These are phyloP conservation scores for Metahyphopichia silvanorum DNA, from an alignment of 805 yeast genomes.

Conservation along the genomic window DNA sequence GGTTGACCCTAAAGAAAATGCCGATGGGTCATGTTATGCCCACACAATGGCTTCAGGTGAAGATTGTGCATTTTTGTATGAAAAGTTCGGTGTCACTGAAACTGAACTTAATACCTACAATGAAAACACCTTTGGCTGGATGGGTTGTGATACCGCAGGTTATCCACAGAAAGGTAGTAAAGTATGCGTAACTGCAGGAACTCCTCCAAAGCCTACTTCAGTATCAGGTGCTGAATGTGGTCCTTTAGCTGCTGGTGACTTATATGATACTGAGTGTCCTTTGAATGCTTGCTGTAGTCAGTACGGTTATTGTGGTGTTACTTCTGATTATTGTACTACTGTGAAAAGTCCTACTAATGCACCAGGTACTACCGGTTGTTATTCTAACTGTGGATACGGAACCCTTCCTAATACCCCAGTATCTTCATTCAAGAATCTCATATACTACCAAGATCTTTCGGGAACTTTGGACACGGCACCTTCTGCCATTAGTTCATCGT, in stretches of 20 bases:
- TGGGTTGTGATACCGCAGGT: conserved; percentile 9
- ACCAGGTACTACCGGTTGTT: conserved; percentile 14
- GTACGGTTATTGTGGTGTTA: conserved; percentile 11
- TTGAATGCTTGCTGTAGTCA: conserved; percentile 16
- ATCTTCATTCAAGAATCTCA: conserved; percentile 9
- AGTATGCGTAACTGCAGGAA: conserved; percentile 14
- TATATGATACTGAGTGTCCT: conserved; percentile 12
- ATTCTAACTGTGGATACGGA: conserved; percentile 16
- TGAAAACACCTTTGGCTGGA: conserved; percentile 12
- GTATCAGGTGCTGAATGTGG: conserved; percentile 15
- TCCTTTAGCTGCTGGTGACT: conserved; percentile 14
- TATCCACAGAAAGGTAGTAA: conserved; percentile 4
- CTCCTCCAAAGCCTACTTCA: conserved; percentile 12
- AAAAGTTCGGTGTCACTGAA: conserved; percentile 6
- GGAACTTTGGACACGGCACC: conserved; percentile 9
- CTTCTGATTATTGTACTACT: conserved; percentile 10
- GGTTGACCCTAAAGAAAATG: conserved; percentile 3
- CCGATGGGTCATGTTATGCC: conserved; percentile 14
- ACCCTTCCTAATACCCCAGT: conserved; percentile 9
- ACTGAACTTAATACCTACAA: conserved; percentile 8
- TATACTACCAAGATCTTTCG: conserved; percentile 13
- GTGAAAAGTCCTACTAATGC: conserved; percentile 9
- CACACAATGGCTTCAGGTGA: conserved; percentile 10
- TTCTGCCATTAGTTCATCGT: conserved; percentile 3
- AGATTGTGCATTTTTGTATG: conserved; percentile 8